Conservation (phyloP, 2,329 filamentous ascomycete genomes). For the Aciculosporium take region DNA sequence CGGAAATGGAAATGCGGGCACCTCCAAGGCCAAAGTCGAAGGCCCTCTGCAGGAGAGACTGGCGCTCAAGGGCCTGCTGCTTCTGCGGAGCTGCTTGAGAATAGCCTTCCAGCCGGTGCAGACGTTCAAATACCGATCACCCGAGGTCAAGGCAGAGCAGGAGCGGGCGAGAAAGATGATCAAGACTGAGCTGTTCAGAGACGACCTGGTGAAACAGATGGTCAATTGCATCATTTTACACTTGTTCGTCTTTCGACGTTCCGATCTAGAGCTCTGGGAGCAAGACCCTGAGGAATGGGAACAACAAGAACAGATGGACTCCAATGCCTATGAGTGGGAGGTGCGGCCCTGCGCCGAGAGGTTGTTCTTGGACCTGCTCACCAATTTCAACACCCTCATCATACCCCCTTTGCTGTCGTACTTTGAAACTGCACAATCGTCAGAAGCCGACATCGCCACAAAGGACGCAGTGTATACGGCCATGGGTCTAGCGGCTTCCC, state of each 20-base stretch:
- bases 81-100: constrained; percentile 69
- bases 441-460: constrained; percentile 53
- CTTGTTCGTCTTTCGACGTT: constrained; percentile 75
- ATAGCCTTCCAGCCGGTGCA: constrained; percentile 72
- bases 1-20: constrained; percentile 21
- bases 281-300: constrained; percentile 95
- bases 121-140: constrained; percentile 69
- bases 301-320: constrained; percentile 69
- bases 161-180: constrained; percentile 53
- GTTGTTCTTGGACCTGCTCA: constrained; percentile 80
- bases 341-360: constrained; percentile 88
- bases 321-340: constrained; percentile 82
- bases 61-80: constrained; percentile 66
- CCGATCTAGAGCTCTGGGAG: constrained; percentile 83
- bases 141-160: constrained; percentile 63
- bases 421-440: constrained; percentile 62
- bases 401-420: constrained; percentile 68
- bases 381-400: constrained; percentile 73
- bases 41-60: constrained; percentile 62
- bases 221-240: constrained; percentile 75
- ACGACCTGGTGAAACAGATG: constrained; percentile 64
- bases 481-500: constrained; percentile 70
- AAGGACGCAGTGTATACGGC: constrained; percentile 95
- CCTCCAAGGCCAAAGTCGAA: constrained; percentile 36
- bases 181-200: constrained; percentile 59